Base-by-base conservation (phyloP, 345 rosid species). In the Camelina sativa region DNA sequence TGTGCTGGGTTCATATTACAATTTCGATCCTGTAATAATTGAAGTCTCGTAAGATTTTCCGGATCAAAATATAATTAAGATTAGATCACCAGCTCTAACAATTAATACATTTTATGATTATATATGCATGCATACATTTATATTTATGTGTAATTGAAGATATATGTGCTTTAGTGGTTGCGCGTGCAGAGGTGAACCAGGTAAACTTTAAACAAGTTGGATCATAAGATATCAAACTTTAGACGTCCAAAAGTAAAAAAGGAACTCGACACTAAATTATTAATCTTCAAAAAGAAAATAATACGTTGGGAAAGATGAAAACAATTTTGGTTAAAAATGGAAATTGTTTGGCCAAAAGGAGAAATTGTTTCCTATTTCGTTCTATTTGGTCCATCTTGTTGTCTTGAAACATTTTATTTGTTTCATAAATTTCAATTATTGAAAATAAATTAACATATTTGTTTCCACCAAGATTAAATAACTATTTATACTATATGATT, bases 161-260 rank as follows among this genome's bases (percentile, higher is more conserved):
- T 19, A 30, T 67, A 32, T 62, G 58, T 61, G 58, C 16, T 62
- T 23, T 32, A 58, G 68, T 71, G 80, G 68, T 48, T 77, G 56
- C 77, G 81, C 81, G 76, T 77, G 81, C 81, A 72, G 62, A 65
- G 57, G 51, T 17, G 72, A 77, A 70, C 65, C 80, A 56, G 65
- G 80, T 70, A 71, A 63, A 43, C 76, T 77, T 48, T 77, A 56
- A 57, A 56, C 76, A 77, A 77, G 69, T 78, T 78, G 59, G 59
- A 67, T 78, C 59, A 72, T 63, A 54, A 76, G 44, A 46, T 55
- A 37, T 64, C 75, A 52, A 61, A 61, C 71, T 53, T 69, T 13
- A 62, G 5, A 63, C 62, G 44, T 55, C 15, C 50, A 65, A 65
- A 72, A 72, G 58, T 58, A 48, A 55, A 73, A 77, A 77, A 77